These are phyloP conservation scores for Brassica hybrid DNA, from an alignment of 441 rosid genomes.

Conservation along the genomic window DNA sequence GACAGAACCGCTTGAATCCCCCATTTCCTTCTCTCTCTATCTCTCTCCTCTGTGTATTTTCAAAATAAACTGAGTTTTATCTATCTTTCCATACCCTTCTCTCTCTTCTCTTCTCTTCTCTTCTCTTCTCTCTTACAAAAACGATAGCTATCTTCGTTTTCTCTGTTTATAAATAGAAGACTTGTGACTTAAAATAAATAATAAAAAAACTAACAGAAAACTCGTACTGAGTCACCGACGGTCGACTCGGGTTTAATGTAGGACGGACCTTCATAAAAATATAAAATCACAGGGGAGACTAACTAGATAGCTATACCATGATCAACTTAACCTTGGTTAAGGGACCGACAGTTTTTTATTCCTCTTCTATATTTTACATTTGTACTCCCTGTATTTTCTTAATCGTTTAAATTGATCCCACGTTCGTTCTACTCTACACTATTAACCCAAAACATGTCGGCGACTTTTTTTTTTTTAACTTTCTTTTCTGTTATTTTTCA, in stretches of 20 bases:
- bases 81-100: slow-evolving; percentile 33
- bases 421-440: background rate
- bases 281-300: slow-evolving; percentile 22
- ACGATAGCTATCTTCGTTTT: slow-evolving; percentile 38
- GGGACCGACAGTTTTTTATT: slow-evolving; percentile 61
- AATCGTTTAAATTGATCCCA: background rate
- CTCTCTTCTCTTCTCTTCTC: background rate
- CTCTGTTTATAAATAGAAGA: slow-evolving; percentile 46
- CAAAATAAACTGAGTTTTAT: slow-evolving; percentile 25
- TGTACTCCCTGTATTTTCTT: slow-evolving; percentile 38
- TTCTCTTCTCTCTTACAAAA: slow-evolving; percentile 20
- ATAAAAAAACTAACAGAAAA: slow-evolving; percentile 9
- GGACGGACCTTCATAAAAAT: slow-evolving; percentile 28
- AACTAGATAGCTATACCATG: slow-evolving; percentile 47
- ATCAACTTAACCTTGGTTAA: slow-evolving; percentile 64
- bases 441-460: slow-evolving; percentile 2
- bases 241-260: slow-evolving; percentile 48
- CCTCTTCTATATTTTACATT: slow-evolving; percentile 29
- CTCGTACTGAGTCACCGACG: slow-evolving; percentile 87
- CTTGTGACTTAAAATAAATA: slow-evolving; percentile 19
- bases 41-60: slow-evolving; percentile 26
- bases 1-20: slow-evolving; percentile 78
- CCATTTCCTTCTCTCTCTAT: slow-evolving; percentile 51
- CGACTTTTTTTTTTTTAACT: background rate
- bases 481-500: background rate